Evolutionary conservation across 2,329 filamentous ascomycete species (phyloP).

Genomic region (Paramyrothecium sp.): DNA sequence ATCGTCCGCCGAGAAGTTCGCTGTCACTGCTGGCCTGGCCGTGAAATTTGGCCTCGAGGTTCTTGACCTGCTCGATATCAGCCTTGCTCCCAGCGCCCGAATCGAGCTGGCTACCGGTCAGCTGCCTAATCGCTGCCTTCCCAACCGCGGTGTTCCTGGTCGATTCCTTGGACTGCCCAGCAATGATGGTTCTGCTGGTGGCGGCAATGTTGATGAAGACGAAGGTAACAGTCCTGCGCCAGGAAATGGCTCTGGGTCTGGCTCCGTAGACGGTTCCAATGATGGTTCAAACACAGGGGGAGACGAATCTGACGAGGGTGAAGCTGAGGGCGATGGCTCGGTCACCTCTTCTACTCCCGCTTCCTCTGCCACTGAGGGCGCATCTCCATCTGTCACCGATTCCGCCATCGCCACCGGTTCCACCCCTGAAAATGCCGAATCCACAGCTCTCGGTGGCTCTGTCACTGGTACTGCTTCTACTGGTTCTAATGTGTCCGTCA

Average conservation of each 20-base stretch:
- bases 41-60: constrained; percentile 19
- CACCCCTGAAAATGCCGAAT: not conserved
- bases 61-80: constrained; percentile 31
- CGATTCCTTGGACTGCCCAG: constrained; percentile 6
- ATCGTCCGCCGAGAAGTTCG: constrained; percentile 16
- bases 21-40: constrained; percentile 19
- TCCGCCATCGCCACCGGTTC: not conserved
- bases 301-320: not conserved
- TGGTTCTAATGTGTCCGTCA: constrained; percentile 5
- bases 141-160: constrained; percentile 14
- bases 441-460: not conserved
- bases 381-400: not conserved
- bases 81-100: constrained; percentile 38
- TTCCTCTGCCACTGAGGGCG: not conserved
- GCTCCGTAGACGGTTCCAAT: not conserved
- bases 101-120: constrained; percentile 27
- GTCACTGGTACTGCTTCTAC: not conserved
- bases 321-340: not conserved
- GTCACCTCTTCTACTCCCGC: not conserved
- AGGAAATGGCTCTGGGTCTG: not conserved
- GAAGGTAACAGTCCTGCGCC: not conserved
- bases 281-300: not conserved
- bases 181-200: not conserved
- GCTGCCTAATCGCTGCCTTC: constrained; percentile 14
- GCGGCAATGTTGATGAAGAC: not conserved